A percentile compares a stretch with the other conserved stretches of the same genome.
Conservation (phyloP, 2,329 filamentous ascomycete genomes). For the Penicillium crustosum region DNA sequence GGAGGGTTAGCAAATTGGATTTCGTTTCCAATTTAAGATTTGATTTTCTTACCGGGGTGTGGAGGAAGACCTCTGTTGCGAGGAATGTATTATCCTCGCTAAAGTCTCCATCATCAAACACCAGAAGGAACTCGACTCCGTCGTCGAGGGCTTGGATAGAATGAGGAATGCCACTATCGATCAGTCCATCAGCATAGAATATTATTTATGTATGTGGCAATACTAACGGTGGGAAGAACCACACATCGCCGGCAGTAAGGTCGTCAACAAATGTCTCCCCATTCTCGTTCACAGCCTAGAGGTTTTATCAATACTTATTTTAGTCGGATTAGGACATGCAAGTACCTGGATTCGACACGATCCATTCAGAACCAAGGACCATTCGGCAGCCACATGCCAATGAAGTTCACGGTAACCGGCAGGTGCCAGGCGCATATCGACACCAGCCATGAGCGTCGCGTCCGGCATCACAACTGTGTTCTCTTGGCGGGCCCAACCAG, state of each 20-base stretch:
- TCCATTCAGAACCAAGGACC: slow-evolving; percentile 43
- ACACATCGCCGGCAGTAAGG: slow-evolving; percentile 71
- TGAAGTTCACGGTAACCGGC: slow-evolving; percentile 63
- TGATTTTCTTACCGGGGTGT: slow-evolving; percentile 31
- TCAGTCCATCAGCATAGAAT: not conserved
- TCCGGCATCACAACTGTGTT: slow-evolving; percentile 53
- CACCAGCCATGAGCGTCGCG: slow-evolving; percentile 56
- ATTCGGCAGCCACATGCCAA: slow-evolving; percentile 47
- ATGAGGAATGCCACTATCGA: slow-evolving; percentile 64
- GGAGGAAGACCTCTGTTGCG: slow-evolving; percentile 61
- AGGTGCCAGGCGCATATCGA: slow-evolving; percentile 59
- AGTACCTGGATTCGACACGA: slow-evolving; percentile 38
- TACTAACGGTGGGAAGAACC: slow-evolving; percentile 71
- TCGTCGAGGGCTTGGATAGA: slow-evolving; percentile 72
- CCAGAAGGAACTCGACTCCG: slow-evolving; percentile 63
- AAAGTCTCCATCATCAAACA: slow-evolving; percentile 62
- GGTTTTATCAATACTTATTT: not conserved
- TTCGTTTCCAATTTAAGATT: not conserved
- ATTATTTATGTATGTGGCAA: not conserved
- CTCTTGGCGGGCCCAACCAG: slow-evolving; percentile 58
- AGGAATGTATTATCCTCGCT: slow-evolving; percentile 74
- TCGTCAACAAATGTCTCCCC: slow-evolving; percentile 77
- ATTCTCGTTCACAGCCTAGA: slow-evolving; percentile 49
- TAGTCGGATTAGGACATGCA: not conserved
- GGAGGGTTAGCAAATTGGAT: not conserved